Base-by-base conservation (phyloP, 345 rosid species). In the Moricandia moricandioides region DNA sequence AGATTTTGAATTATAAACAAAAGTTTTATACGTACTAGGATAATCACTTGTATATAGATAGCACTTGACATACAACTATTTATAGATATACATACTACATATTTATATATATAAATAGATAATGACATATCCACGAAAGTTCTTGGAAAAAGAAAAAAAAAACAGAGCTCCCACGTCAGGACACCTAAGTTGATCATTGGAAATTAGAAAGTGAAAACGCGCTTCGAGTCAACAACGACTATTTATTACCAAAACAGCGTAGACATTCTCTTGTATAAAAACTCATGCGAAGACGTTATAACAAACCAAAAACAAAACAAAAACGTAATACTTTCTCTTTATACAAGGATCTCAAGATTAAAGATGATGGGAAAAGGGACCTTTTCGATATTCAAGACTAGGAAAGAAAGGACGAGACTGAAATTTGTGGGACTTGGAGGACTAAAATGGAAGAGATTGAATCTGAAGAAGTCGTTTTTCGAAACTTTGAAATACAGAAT, bases 381-480 rank as follows among this genome's bases (percentile, higher is more conserved):
- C 5, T 13, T 60, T 27, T 47, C 73, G 16, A 17, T 60, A 1
- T 77, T 57, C 51, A 71, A 66, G 77, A 24, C 69, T 35, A 78
- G 62, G 4, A 66, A 78, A 5, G 81, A 78, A 31, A 72, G 77
- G 81, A 72, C 74, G 67, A 64, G 75, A 17, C 64, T 68, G 67
- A 73, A 69, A 16, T 67, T 79, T 62, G 24, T 79, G 30, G 71
- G 79, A 73, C 47, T 58, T 34, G 37, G 65, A 17, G 56, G 74
- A 13, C 3, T 68, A 17, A 70, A 80, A 4, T 75, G 79, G 76
- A 75, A 70, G 69, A 75, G 69, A 66, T 21, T 78, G 73, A 78
- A 72, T 72, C 24, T 78, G 51, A 78, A 66, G 58, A 60, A 60
- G 81, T 12, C 81, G 59, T 72, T 78, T 72, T 66, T 78, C 1